Conservation (phyloP, 2,329 filamentous ascomycete species). For the Apiospora rasikravindrae region DNA sequence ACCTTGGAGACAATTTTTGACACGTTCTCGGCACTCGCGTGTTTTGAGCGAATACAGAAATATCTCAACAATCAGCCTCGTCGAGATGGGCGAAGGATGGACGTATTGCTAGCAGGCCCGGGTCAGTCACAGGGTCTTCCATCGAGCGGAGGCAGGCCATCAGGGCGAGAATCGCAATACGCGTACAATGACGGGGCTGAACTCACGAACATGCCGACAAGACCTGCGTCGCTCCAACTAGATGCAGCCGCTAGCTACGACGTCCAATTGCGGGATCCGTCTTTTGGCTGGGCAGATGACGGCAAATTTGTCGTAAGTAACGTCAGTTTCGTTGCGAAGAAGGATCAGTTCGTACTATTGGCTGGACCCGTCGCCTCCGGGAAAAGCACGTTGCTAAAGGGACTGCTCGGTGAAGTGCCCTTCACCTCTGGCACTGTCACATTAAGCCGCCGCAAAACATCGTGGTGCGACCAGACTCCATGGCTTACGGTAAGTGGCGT, state of each 20-base stretch:
- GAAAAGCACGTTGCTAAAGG: slow-evolving; percentile 21
- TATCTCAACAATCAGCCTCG: slow-evolving; percentile 34
- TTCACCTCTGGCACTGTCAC: slow-evolving; percentile 9
- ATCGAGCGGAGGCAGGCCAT: neutral
- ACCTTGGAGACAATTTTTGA: slow-evolving; percentile 43
- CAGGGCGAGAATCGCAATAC: neutral
- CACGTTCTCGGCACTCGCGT: slow-evolving; percentile 43
- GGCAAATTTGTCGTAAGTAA: slow-evolving; percentile 30
- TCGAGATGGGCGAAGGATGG: slow-evolving; percentile 22
- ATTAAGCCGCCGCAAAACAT: neutral
- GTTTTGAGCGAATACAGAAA: slow-evolving; percentile 43
- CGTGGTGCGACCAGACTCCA: slow-evolving; percentile 23
- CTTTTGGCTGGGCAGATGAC: slow-evolving; percentile 14
- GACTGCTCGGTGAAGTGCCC: slow-evolving; percentile 20
- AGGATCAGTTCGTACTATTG: slow-evolving; percentile 41
- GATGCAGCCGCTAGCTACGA: neutral
- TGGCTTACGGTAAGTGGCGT: slow-evolving; percentile 20
- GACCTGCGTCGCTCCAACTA: neutral
- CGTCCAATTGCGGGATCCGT: slow-evolving; percentile 26
- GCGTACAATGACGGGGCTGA: neutral
- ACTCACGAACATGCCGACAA: neutral
- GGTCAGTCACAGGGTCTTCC: neutral
- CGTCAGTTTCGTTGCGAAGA: slow-evolving; percentile 36
- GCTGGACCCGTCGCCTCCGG: slow-evolving; percentile 24
- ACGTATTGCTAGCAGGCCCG: neutral